Conservation (phyloP, 148 eudicot species). For the Linanthus parryae region DNA sequence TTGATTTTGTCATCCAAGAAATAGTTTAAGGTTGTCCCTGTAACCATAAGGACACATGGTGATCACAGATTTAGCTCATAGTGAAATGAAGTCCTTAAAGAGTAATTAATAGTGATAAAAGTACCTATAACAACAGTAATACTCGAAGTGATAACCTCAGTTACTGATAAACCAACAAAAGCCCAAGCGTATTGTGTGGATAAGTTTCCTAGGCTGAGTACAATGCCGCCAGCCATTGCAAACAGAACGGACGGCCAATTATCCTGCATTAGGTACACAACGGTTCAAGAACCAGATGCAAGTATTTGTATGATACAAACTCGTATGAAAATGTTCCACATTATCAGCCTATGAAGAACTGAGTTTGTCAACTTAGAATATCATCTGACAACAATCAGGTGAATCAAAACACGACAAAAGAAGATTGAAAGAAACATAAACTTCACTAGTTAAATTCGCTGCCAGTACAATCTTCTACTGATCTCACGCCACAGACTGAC, state of each 20-base stretch:
- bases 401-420: no score
- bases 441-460: no score
- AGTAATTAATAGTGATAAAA: background rate
- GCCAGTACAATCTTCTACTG: no score
- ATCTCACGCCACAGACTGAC: no score
- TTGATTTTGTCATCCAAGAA: conserved; percentile 80
- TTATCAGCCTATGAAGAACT: no score
- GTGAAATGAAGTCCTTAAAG: background rate
- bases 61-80: no score
- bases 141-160: conserved; percentile 67
- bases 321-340: no score
- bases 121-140: conserved; percentile 82
- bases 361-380: no score
- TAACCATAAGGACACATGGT: no score
- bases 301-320: no score
- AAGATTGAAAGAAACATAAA: no score
- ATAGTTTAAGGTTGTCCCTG: conserved; percentile 91
- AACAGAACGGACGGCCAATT: conserved; percentile 73
- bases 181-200: conserved; percentile 93
- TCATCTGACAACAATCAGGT: no score
- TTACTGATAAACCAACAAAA: conserved; percentile 72
- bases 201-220: conserved; percentile 73
- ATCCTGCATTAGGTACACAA: conserved; percentile 41
- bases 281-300: conserved; percentile 4
- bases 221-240: conserved; percentile 85